Conservation (phyloP, 345 rosid species). For the Zanthoxylum bungeanum region DNA sequence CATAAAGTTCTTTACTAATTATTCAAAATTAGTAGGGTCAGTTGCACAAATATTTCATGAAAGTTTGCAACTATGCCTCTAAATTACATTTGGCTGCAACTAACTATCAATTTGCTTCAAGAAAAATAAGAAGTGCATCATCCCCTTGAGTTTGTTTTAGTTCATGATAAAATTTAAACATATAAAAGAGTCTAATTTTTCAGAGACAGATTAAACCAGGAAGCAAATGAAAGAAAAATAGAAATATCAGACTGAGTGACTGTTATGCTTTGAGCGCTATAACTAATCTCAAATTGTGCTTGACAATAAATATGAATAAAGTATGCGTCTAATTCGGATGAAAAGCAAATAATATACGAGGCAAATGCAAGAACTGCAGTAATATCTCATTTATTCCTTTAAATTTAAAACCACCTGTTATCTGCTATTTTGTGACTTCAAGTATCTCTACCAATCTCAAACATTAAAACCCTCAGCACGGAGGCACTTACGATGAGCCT, state of each 20-base stretch:
- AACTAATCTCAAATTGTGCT: neutral
- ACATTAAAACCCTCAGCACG: constrained; percentile 90
- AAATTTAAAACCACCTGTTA: neutral
- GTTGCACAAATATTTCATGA: no score
- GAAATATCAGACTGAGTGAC: no score
- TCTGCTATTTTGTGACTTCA: constrained; percentile 22
- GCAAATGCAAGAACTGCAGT: neutral
- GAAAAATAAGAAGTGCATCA: neutral
- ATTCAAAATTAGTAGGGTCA: no score
- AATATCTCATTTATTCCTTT: constrained; percentile 19
- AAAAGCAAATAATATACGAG: neutral
- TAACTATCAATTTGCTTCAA: neutral
- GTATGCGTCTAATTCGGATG: neutral
- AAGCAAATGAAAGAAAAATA: neutral
- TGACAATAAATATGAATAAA: neutral
- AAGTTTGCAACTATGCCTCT: neutral
- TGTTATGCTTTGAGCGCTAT: neutral
- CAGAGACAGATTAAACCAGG: no score
- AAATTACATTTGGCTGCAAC: neutral
- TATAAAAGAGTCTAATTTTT: neutral
- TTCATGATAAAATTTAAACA: neutral
- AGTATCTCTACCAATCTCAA: constrained; percentile 30
- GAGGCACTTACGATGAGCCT: constrained; percentile 86
- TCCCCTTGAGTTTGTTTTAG: neutral
- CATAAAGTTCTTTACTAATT: no score